Base-by-base conservation (phyloP, 495 filamentous ascomycete genomes). In the Xylaria flabelliformis region DNA sequence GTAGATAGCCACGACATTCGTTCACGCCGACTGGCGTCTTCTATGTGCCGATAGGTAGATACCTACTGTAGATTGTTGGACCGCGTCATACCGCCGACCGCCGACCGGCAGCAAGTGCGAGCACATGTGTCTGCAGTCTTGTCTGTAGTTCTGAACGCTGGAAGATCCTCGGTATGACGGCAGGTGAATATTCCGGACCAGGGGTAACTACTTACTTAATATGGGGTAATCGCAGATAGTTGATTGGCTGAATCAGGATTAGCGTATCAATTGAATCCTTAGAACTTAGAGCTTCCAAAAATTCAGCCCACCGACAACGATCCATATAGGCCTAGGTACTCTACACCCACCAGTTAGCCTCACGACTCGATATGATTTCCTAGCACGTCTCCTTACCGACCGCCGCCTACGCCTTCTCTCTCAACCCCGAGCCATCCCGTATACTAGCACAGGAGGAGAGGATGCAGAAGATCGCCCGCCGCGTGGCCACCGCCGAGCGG, bases 401-500 rank as follows among this genome's bases (percentile, higher is more conserved):
- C 53, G 32, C 29, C 34, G 39, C 58, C 39, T 39, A 39, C 34
- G 58, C 34, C 34, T 39, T 41, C 24, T 32, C 62, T 51, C 9
- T 29, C 26, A 29, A 67, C 0, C 50, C 41, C 61, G 21, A 51
- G 8, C 42, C 51, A 24, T 29, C 15, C 10, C 34, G 29, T 8
- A 44, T 13, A 44, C 69, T 21, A 50, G 51, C 8, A 51, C 36
- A 19, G 12, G 29, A 39, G 36, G 36, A 46, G 24, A 76, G 65
- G 51, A 95, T 95, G 92, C 90, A 94, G 81, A 93, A 91, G 81
- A 85, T 94, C 75, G 86, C 93, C 74, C 87, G 88, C 76, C 88
- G 91, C 74, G 90, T 91, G 71, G 83, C 86, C 59, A 83, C 90
- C 74, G 91, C 92, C 73, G 84, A 91, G 78, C 88, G 88, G 76